phyloP scores from a whole-genome alignment of 352 stramenopile genomes.

The Phytophthora tentaculata region DNA sequence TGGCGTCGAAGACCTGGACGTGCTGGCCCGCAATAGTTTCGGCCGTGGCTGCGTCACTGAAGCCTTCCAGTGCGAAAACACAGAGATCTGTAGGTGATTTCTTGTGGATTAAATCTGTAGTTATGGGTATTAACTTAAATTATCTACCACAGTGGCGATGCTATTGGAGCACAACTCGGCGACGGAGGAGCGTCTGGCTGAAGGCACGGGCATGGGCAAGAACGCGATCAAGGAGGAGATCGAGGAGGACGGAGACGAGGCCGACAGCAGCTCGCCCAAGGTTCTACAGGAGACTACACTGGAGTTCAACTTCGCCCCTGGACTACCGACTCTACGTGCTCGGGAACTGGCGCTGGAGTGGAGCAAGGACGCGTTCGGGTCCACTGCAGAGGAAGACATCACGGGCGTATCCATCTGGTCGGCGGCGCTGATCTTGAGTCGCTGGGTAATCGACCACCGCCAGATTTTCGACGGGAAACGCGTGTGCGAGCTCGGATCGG shows the following conservation, averaged over 20 bases:
- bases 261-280: constrained; percentile 50
- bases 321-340: constrained; percentile 65
- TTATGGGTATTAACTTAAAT: neutral
- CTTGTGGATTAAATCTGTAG: neutral
- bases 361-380: constrained; percentile 83
- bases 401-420: constrained; percentile 91
- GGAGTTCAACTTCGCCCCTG: constrained; percentile 74
- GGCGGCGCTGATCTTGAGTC: constrained; percentile 84
- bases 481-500: constrained; percentile 84
- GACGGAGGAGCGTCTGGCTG: constrained; percentile 76
- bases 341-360: constrained; percentile 86
- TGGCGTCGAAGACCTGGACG: constrained; percentile 72
- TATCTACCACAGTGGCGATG: constrained; percentile 53
- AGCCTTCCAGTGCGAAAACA: constrained; percentile 85
- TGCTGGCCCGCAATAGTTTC: constrained; percentile 85
- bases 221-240: constrained; percentile 71
- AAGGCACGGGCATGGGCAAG: constrained; percentile 76
- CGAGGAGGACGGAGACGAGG: constrained; percentile 64
- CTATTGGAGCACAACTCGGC: constrained; percentile 84
- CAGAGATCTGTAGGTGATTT: constrained; percentile 73
- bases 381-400: constrained; percentile 84
- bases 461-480: constrained; percentile 70
- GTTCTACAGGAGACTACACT: constrained; percentile 86
- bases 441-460: constrained; percentile 80
- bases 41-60: constrained; percentile 83